Conservation (phyloP, 2,329 filamentous ascomycete genomes). For the Epichloe baconii region DNA sequence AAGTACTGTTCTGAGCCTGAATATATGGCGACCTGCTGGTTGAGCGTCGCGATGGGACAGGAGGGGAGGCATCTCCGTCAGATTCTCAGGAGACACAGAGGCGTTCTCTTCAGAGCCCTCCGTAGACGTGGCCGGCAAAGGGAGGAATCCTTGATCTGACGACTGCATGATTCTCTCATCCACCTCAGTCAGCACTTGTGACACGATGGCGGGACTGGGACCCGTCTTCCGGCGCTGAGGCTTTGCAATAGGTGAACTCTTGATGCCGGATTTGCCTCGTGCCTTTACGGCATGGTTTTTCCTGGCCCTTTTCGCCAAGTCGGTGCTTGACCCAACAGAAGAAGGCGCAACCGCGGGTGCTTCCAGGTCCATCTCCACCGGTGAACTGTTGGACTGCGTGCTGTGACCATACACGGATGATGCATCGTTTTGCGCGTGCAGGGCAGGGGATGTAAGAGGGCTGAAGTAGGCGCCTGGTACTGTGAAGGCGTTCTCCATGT, state of each 20-base stretch:
- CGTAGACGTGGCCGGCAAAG: conserved; percentile 26
- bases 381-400: conserved; percentile 37
- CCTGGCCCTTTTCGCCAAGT: conserved; percentile 36
- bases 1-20: conserved; percentile 33
- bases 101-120: conserved; percentile 51
- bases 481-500: conserved; percentile 43
- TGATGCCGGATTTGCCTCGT: conserved; percentile 39
- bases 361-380: conserved; percentile 43
- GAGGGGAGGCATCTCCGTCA: conserved; percentile 56
- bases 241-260: conserved; percentile 62
- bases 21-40: conserved; percentile 57
- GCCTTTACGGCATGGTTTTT: conserved; percentile 40
- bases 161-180: conserved; percentile 25
- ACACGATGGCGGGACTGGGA: conserved; percentile 41
- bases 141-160: conserved; percentile 24
- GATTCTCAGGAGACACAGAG: conserved; percentile 49
- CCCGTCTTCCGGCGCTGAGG: conserved; percentile 42
- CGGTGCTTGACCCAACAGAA: conserved; percentile 28
- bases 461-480: conserved; percentile 68
- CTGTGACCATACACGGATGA: conserved; percentile 32
- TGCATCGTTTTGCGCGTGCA: conserved; percentile 56
- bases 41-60: conserved; percentile 52
- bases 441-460: conserved; percentile 66
- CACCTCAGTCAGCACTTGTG: conserved; percentile 41
- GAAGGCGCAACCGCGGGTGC: conserved; percentile 21